phyloP scores from a whole-genome alignment of 352 stramenopile genomes.

The Globisporangium heterothallicum region DNA sequence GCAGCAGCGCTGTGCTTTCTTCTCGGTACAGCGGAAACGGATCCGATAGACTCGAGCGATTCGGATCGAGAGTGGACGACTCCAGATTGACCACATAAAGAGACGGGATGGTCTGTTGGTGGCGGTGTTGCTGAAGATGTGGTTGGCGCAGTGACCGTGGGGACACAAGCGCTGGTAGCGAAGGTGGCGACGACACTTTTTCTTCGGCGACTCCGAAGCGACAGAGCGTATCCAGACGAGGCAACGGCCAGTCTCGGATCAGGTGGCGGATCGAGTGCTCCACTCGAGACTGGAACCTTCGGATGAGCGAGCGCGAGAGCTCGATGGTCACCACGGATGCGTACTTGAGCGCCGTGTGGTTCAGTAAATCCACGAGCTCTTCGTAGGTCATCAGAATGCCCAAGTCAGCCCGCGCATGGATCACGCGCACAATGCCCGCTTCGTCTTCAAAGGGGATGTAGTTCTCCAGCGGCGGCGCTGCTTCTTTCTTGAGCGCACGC shows the following conservation, averaged over 20 bases:
- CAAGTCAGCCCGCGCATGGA: conserved; percentile 61
- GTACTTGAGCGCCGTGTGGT: conserved; percentile 59
- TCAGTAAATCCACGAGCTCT: conserved; percentile 58
- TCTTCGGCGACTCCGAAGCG: conserved; percentile 21
- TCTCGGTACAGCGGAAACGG: conserved; percentile 3
- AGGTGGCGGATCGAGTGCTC: conserved; percentile 61
- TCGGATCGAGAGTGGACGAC: neutral
- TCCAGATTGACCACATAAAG: neutral
- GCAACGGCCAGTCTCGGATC: conserved; percentile 54
- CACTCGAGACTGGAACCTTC: conserved; percentile 48
- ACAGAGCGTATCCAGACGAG: conserved; percentile 31
- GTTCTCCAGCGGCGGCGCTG: conserved; percentile 32
- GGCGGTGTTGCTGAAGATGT: no score
- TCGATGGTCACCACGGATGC: conserved; percentile 31
- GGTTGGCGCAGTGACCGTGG: no score
- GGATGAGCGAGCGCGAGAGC: conserved; percentile 32
- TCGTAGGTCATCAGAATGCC: conserved; percentile 66
- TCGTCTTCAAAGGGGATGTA: conserved; percentile 62
- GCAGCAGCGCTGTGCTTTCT: neutral
- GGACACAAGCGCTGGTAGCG: conserved; percentile 7
- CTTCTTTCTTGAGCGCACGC: conserved; percentile 38
- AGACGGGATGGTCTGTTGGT: conserved; percentile 1
- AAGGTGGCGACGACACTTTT: conserved; percentile 9
- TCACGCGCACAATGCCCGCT: conserved; percentile 59
- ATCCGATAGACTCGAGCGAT: neutral